These are phyloP conservation scores for Termitomyces sp. DNA, from an alignment of 768 basidiomycete genomes.

Conservation along the genomic window DNA sequence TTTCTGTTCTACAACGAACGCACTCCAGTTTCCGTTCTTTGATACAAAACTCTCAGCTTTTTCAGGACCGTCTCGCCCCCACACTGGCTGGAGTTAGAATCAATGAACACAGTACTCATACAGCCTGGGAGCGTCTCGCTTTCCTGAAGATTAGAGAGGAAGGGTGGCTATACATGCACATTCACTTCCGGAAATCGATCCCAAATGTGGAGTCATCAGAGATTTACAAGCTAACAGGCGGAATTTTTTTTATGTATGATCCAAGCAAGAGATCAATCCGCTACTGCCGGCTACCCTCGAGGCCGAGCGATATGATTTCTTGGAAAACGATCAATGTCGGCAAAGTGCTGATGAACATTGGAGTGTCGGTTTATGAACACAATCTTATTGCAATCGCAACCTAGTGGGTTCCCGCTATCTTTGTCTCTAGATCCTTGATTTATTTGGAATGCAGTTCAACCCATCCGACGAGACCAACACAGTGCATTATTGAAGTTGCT, in stretches of 20 bases:
- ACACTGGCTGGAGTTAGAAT: slow-evolving; percentile 20
- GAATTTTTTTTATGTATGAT: slow-evolving; percentile 33
- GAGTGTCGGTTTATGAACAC: slow-evolving; percentile 34
- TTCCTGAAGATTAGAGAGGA: slow-evolving; percentile 20
- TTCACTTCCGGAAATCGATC: slow-evolving; percentile 21
- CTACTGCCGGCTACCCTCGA: slow-evolving; percentile 27
- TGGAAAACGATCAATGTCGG: slow-evolving; percentile 25
- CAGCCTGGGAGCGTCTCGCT: slow-evolving; percentile 18
- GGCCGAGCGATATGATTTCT: slow-evolving; percentile 14
- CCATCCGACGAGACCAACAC: background rate
- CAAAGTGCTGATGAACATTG: slow-evolving; percentile 32
- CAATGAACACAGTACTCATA: slow-evolving; percentile 16
- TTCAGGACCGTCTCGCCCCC: slow-evolving; percentile 29
- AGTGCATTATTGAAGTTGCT: background rate
- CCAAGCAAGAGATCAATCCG: slow-evolving; percentile 20
- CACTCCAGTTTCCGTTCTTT: slow-evolving; percentile 18
- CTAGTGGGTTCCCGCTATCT: slow-evolving; percentile 21
- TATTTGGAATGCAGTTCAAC: background rate
- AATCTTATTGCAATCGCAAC: slow-evolving; percentile 36
- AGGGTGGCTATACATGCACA: slow-evolving; percentile 24
- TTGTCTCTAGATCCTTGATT: background rate
- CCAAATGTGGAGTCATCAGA: slow-evolving; percentile 23
- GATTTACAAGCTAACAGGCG: slow-evolving; percentile 37
- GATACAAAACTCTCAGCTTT: slow-evolving; percentile 19
- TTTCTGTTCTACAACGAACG: slow-evolving; percentile 18